Percentiles rank a stretch among this genome's conserved stretches.
phyloP scores from a whole-genome alignment of 2,329 filamentous ascomycete genomes.

The Colletotrichum limetticola region DNA sequence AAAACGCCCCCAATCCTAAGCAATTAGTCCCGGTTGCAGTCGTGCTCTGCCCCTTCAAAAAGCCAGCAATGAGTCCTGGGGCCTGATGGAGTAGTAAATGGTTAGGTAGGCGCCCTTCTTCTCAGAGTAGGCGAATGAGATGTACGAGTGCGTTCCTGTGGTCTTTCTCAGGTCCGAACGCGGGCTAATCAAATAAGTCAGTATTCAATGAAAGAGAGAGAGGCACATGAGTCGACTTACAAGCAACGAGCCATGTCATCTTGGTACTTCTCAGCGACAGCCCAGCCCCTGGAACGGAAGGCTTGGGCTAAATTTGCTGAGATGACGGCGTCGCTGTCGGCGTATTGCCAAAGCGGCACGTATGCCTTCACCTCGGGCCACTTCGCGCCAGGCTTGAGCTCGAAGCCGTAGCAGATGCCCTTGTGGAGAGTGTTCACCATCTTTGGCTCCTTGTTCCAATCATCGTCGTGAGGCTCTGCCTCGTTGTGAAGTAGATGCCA shows the following conservation, averaged over 20 bases:
- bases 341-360: slow-evolving; percentile 41
- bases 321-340: slow-evolving; percentile 32
- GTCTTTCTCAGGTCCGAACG: slow-evolving; percentile 16
- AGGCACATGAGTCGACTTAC: slow-evolving; percentile 13
- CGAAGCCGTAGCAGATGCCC: slow-evolving; percentile 42
- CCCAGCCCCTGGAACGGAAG: slow-evolving; percentile 31
- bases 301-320: slow-evolving; percentile 29
- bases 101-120: slow-evolving; percentile 37
- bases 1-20: neutral
- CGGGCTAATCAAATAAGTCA: slow-evolving; percentile 21
- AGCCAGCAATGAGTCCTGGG: slow-evolving; percentile 21
- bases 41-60: slow-evolving; percentile 1
- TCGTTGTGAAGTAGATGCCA: slow-evolving; percentile 42
- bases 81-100: slow-evolving; percentile 37
- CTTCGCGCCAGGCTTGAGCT: slow-evolving; percentile 38
- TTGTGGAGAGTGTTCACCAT: slow-evolving; percentile 30
- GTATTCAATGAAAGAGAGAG: neutral
- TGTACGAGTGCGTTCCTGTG: slow-evolving; percentile 34
- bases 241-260: slow-evolving; percentile 26
- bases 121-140: slow-evolving; percentile 37
- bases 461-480: slow-evolving; percentile 28
- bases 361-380: slow-evolving; percentile 41
- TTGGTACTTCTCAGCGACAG: slow-evolving; percentile 32
- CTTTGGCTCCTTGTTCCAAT: slow-evolving; percentile 32
- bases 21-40: no score